Evolutionary conservation across 768 basidiomycete genomes (phyloP).

Genomic region (Mycena venus): DNA sequence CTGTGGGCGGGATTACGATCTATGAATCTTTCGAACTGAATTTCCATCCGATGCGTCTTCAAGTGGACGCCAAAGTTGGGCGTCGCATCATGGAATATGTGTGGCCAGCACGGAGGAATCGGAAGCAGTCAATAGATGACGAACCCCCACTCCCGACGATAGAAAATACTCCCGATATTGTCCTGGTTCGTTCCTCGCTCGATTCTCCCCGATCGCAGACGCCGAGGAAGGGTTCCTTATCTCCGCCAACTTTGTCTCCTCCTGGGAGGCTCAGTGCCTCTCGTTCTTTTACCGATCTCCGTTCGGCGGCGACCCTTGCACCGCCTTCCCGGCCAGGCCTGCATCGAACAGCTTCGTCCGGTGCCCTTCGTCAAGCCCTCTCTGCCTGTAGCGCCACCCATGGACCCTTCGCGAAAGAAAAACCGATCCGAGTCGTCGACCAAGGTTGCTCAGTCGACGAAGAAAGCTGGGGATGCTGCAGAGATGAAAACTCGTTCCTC

Average conservation of each 20-base stretch:
- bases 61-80: constrained; percentile 88
- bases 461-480: constrained; percentile 71
- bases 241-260: constrained; percentile 50
- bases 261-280: constrained; percentile 68
- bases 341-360: constrained; percentile 56
- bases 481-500: constrained; percentile 87
- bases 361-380: constrained; percentile 46
- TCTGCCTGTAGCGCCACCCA: constrained; percentile 12
- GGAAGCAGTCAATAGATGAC: constrained; percentile 43
- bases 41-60: constrained; percentile 88
- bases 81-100: constrained; percentile 89
- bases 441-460: constrained; percentile 27
- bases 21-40: constrained; percentile 86
- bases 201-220: constrained; percentile 60
- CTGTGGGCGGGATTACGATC: constrained; percentile 94
- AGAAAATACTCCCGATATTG: constrained; percentile 24
- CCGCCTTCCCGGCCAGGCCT: constrained; percentile 44
- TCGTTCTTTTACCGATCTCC: constrained; percentile 79
- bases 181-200: constrained; percentile 58
- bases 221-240: constrained; percentile 36
- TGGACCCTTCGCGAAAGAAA: constrained; percentile 29
- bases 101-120: constrained; percentile 75
- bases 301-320: constrained; percentile 53
- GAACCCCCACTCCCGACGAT: constrained; percentile 2
- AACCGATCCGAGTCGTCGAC: constrained; percentile 18